A percentile compares a stretch with the other conserved stretches of the same genome.
Conservation (phyloP, 1,284 basidiomycete species). For the Rhodotorula sp. region DNA sequence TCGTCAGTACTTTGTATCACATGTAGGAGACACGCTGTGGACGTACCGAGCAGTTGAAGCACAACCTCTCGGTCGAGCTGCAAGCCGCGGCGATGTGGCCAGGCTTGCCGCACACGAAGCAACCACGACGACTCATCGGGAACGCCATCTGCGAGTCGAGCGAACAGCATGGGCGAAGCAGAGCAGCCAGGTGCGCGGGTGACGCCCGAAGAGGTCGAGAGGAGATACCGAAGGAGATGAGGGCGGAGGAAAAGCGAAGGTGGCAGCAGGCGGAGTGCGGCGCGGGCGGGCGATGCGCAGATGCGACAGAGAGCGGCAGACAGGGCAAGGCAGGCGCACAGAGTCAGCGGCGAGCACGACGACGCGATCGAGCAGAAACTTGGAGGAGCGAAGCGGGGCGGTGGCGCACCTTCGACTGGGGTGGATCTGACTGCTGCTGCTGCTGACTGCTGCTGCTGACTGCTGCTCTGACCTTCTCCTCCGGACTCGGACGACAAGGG, state of each 20-base stretch:
- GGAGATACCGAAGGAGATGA: neutral
- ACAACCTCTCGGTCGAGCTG: conserved; percentile 51
- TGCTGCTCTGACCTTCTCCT: conserved; percentile 14
- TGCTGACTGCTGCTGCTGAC: neutral
- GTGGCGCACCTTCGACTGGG: conserved; percentile 1
- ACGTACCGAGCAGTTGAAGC: conserved; percentile 42
- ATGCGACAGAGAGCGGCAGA: neutral
- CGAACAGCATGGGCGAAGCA: neutral
- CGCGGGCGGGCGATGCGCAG: too few species aligned
- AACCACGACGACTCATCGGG: conserved; percentile 25
- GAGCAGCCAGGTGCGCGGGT: neutral
- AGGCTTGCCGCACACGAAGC: conserved; percentile 36
- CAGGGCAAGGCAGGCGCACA: neutral
- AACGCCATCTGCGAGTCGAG: conserved; percentile 18
- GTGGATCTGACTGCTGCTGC: conserved; percentile 4
- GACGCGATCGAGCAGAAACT: neutral
- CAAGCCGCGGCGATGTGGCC: conserved; percentile 35
- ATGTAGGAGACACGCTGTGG: neutral
- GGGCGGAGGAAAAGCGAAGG: too few species aligned
- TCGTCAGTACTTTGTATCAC: too few species aligned
- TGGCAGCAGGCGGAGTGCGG: neutral
- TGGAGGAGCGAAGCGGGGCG: neutral
- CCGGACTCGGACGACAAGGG: conserved; percentile 7
- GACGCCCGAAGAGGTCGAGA: neutral
- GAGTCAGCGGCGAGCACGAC: neutral